Percentiles rank a stretch among this genome's conserved stretches.
phyloP scores from a whole-genome alignment of 1,284 basidiomycete species.

The Moesziomyces sp. region DNA sequence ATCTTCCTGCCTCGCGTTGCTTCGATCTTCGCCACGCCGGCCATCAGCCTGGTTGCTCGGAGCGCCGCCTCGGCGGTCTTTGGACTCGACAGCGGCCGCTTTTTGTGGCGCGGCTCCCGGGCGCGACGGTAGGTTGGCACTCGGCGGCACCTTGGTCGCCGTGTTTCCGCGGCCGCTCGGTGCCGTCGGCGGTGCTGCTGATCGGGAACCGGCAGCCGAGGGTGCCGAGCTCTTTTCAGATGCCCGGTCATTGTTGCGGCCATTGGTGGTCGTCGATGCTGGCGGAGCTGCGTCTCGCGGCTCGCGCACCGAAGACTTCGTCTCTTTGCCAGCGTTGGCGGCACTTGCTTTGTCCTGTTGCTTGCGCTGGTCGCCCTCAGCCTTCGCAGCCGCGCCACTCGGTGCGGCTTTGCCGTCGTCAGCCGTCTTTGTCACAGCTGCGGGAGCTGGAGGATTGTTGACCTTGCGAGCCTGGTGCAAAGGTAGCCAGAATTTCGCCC shows the following conservation, averaged over 20 bases:
- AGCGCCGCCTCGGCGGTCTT: slow-evolving; percentile 16
- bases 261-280: slow-evolving; percentile 4
- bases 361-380: slow-evolving; percentile 4
- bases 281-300: slow-evolving; percentile 2
- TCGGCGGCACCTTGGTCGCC: slow-evolving; percentile 23
- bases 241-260: slow-evolving; percentile 4
- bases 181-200: slow-evolving; percentile 7
- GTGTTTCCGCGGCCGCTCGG: slow-evolving; percentile 9
- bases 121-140: slow-evolving; percentile 34
- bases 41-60: slow-evolving; percentile 1
- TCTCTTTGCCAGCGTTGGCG: background rate
- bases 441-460: slow-evolving; percentile 17
- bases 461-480: slow-evolving; percentile 29
- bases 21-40: slow-evolving; percentile 17
- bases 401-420: slow-evolving; percentile 1
- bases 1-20: slow-evolving; percentile 10
- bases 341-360: slow-evolving; percentile 7
- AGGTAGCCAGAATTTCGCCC: slow-evolving; percentile 54
- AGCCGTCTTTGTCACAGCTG: slow-evolving; percentile 1
- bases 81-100: slow-evolving; percentile 8
- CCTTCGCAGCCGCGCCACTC: background rate
- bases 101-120: slow-evolving; percentile 22
- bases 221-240: slow-evolving; percentile 9
- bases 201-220: slow-evolving; percentile 10
- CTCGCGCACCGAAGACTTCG: background rate